Evolutionary conservation across 2,329 filamentous ascomycete genomes (phyloP), one percentile per base, ranked within the genome.

Genomic region (Stylonectria norvegica): DNA sequence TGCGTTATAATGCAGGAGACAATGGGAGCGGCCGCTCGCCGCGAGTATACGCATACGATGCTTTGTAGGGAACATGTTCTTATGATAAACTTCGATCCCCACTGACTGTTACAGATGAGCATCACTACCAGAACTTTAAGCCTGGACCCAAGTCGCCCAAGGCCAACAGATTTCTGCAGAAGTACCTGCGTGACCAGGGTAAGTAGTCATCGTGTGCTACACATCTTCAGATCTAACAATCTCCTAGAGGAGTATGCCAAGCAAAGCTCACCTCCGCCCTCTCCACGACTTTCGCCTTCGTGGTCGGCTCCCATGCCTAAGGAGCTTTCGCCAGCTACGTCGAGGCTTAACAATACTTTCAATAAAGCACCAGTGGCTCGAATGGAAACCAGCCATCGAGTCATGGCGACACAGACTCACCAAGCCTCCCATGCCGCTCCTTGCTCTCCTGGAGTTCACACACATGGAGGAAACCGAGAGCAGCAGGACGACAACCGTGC

Each of bases 51-150:
- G 1, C 49, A 49, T 2, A 56, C 63, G 3, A 65, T 68, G 60
- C 58, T 72, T 53, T 60, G 68, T 58, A 35, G 35, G 48, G 37
- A 17, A 17, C 16, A 16, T 18, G 7, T 19, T 16, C 8, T 19
- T 7, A 16, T 15, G 18, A n/a, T 25, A 11, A 15, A 12, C 9
- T 5, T 12, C 6, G 22, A 2, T 3, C 10, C 23, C 8, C 11
- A 10, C 28, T 34, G 27, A 6, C 15, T 18, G 4, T 22, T 38
- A 17, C 43, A 72, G 69, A 68, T 29, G 70, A 72, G 49, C 69
- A 72, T 34, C 70, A 65, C 40, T 72, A 69, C 42, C 66, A 70
- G 44, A 71, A 71, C 43, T 53, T 66, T 17, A 62, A 63, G n/a
- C 62, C 58, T 9, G 49, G 62, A 3, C 57, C 61, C 18, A 50